A percentile compares a stretch with the other conserved stretches of the same genome.
Evolutionary conservation across 2,329 filamentous ascomycete genomes (phyloP).

Genomic region (Elsinoe arachidis): DNA sequence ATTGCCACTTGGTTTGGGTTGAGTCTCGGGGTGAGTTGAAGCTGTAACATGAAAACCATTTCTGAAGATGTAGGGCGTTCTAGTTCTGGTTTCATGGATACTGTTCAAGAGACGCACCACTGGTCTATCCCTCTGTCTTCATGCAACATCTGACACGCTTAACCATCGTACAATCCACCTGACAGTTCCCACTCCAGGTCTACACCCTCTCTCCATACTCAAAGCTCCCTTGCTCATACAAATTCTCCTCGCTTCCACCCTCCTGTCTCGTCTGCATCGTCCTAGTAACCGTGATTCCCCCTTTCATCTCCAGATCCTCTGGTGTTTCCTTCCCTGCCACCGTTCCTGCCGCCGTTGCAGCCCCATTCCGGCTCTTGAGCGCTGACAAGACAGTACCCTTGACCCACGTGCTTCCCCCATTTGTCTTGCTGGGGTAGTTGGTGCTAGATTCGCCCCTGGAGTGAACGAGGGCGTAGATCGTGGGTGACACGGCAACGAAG

Average conservation of each 20-base stretch:
- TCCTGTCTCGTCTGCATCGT: background rate
- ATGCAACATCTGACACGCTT: no score
- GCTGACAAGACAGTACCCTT: background rate
- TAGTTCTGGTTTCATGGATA: no score
- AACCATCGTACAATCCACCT: no score
- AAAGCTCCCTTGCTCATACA: background rate
- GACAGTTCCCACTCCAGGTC: background rate
- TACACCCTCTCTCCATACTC: background rate
- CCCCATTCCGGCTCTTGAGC: background rate
- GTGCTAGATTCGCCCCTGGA: background rate
- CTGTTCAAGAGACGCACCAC: no score
- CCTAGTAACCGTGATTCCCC: background rate
- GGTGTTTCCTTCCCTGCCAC: background rate
- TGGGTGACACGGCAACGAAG: background rate
- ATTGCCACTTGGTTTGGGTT: background rate
- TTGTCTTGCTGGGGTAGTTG: background rate
- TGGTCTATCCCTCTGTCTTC: no score
- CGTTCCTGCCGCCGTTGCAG: background rate
- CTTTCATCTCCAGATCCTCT: background rate
- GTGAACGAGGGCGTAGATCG: background rate
- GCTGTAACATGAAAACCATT: no score
- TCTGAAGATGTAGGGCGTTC: no score
- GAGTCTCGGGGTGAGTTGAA: no score
- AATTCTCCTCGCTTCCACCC: background rate
- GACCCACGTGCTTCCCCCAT: background rate